Evolutionary conservation across 1,284 basidiomycete species (phyloP).

Genomic region (Sanghuangporus baumii): DNA sequence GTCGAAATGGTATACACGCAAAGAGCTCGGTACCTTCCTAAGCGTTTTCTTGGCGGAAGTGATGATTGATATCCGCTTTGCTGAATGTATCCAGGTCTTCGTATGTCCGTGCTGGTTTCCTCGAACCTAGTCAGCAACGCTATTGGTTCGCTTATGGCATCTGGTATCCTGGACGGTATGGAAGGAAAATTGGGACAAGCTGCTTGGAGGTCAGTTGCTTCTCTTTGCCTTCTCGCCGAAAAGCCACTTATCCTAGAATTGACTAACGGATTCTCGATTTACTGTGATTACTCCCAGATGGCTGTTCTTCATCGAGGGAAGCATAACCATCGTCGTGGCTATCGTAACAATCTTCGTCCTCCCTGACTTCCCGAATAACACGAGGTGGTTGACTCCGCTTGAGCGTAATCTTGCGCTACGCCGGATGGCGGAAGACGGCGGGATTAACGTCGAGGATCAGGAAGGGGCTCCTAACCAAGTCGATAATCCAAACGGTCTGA

Average conservation of each 20-base stretch:
- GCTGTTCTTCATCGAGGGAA: conserved; percentile 13
- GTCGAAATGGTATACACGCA: conserved; percentile 22
- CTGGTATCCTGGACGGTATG: conserved; percentile 35
- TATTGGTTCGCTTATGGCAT: conserved; percentile 39
- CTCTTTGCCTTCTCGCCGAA: background rate
- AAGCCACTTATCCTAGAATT: background rate
- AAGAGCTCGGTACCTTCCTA: background rate
- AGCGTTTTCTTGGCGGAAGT: background rate
- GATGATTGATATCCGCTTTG: background rate
- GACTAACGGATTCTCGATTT: background rate
- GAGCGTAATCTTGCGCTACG: conserved; percentile 38
- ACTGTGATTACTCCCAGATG: conserved; percentile 16
- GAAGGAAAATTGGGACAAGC: conserved; percentile 41
- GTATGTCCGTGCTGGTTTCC: conserved; percentile 36
- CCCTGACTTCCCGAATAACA: conserved; percentile 33
- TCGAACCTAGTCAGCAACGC: conserved; percentile 45
- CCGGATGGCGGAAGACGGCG: conserved; percentile 38
- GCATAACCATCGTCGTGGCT: conserved; percentile 8
- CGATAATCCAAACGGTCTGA: background rate
- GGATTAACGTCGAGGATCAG: conserved; percentile 27
- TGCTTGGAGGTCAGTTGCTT: conserved; percentile 28
- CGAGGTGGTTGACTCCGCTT: conserved; percentile 21
- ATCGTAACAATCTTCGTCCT: conserved; percentile 29
- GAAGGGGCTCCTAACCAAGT: background rate
- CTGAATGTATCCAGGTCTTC: conserved; percentile 20